Evolutionary conservation across 2,329 filamentous ascomycete genomes (phyloP).

Genomic region (Thielaviopsis ethacetica): DNA sequence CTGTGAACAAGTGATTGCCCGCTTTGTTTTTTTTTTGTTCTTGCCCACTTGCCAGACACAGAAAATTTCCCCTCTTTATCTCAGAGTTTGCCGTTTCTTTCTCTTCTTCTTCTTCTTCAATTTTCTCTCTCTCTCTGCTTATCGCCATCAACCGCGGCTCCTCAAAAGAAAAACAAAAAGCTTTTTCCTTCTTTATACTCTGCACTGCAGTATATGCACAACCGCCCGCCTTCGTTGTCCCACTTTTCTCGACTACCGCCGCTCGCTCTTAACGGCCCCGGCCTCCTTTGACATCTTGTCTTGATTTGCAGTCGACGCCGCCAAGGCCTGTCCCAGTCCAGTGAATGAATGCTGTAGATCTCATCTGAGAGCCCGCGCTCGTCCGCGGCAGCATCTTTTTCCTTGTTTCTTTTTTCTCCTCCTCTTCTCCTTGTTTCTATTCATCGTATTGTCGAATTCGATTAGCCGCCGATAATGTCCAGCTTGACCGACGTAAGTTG

Average conservation of each 20-base stretch:
- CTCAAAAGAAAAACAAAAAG: too few relatives aligned
- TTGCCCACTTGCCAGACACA: background rate
- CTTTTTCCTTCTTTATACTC: too few relatives aligned
- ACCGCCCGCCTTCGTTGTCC: background rate
- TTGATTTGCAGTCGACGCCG: background rate
- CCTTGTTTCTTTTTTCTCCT: background rate
- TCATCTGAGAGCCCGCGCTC: background rate
- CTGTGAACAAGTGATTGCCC: background rate
- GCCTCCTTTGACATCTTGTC: background rate
- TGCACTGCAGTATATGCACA: too few relatives aligned
- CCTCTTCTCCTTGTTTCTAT: background rate
- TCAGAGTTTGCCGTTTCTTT: background rate
- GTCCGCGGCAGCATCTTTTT: background rate
- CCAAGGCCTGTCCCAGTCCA: background rate
- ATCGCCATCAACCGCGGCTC: too few relatives aligned
- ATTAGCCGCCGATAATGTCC: background rate
- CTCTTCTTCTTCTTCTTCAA: background rate
- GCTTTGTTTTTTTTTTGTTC: background rate
- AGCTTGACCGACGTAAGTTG: conserved; percentile 7
- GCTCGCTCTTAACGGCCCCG: background rate
- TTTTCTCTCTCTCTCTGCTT: background rate
- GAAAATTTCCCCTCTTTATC: background rate
- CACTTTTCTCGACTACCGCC: background rate
- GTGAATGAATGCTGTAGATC: background rate
- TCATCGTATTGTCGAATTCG: background rate